Evolutionary conservation across 2,329 filamentous ascomycete species (phyloP), one percentile per base, ranked within the genome.

Genomic region (Venturia nashicola): DNA sequence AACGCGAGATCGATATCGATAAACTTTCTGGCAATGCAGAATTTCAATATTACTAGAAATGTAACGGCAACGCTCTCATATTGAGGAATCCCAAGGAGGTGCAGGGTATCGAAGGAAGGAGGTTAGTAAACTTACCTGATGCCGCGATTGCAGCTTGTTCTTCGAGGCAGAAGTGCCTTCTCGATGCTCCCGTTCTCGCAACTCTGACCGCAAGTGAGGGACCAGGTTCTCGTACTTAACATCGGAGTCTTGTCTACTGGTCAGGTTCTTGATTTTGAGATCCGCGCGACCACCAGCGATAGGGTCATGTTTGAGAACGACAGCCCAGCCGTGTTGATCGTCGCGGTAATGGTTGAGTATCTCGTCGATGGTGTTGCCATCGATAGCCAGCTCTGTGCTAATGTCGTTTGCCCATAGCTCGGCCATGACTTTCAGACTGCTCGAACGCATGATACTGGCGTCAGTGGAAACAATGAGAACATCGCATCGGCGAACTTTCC

Each of bases 401-500:
- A 97, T 89, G 64, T 90, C 88, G 70, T 91, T 85, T 1, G 85
- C 80, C 87, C 94, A 97, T 3, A 99, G 81, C 34, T 83, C 84
- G 65, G 88, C 85, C 9, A 97, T 78, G 51, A 97, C 80, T 68
- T 89, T 87, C 32, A 96, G 79, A 1, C 91, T 92, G 0, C 83
- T 82, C 0, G 87, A 88, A 46, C 90, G 86, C 14, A 97, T 82
- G 4, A 91, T 83, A 3, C 85, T 82, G 0, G 87, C 78, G 70
- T 96, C 91, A 69, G 96, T 95, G 69, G 91, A 93, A 12, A 91
- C 89, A 44, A 99, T 86, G 3, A 97, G 84, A 16, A 94, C 89
- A 73, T 97, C 92, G 71, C 92, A 96, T 80, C 90, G 69, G 46
- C 71, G 67, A 39, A 73, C 72, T 68, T 73, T 72, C 74, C 75